phyloP scores from a whole-genome alignment of 73 alveolate species.

The Paramecium primaurelia region DNA sequence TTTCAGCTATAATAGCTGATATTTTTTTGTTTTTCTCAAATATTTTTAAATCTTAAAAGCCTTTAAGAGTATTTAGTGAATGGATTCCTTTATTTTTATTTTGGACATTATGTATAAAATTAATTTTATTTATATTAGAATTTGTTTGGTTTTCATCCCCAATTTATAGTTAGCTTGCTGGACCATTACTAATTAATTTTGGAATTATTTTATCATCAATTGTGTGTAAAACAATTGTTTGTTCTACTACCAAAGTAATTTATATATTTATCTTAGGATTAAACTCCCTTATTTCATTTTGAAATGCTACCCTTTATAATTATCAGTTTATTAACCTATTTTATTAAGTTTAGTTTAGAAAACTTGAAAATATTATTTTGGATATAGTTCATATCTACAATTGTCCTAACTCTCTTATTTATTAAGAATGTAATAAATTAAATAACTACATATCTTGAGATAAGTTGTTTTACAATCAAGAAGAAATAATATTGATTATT shows the following conservation, averaged over 20 bases:
- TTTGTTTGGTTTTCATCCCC: not conserved
- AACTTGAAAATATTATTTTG: no score
- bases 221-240: not conserved
- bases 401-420: no score
- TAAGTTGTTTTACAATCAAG: not conserved
- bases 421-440: not conserved
- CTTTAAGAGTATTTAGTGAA: not conserved
- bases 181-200: not conserved
- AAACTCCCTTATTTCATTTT: no score
- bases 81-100: not conserved
- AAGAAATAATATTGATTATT: not conserved
- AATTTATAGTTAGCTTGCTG: not conserved
- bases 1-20: no score
- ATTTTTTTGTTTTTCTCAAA: not conserved
- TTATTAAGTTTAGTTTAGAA: no score
- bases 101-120: not conserved
- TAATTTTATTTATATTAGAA: not conserved
- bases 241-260: not conserved
- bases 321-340: no score
- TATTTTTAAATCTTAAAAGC: not conserved
- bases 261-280: no score
- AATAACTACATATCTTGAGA: not conserved
- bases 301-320: no score
- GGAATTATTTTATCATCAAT: not conserved
- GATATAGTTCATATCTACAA: no score